These are phyloP conservation scores for Auriculariales sp. DNA, from an alignment of 768 basidiomycete genomes.

Conservation along the genomic window DNA sequence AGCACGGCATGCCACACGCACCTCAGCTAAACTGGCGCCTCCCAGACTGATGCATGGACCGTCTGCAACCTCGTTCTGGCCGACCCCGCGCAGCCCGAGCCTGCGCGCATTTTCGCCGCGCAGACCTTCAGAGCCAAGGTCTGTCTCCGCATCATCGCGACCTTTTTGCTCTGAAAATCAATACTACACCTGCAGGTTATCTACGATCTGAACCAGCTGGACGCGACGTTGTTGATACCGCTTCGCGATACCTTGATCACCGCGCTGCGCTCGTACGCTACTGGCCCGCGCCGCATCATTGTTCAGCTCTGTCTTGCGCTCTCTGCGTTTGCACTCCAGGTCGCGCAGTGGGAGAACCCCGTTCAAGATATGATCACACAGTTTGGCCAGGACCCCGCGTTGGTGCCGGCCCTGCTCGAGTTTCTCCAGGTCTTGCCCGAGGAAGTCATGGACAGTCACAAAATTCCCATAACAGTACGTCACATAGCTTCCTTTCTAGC, in stretches of 20 bases:
- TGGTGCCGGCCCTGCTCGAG: slow-evolving; percentile 72
- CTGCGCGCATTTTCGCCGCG: slow-evolving; percentile 86
- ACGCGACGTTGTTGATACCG: slow-evolving; percentile 51
- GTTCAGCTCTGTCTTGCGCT: slow-evolving; percentile 84
- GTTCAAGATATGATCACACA: slow-evolving; percentile 69
- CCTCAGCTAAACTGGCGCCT: slow-evolving; percentile 36
- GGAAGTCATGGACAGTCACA: slow-evolving; percentile 69
- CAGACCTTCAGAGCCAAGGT: slow-evolving; percentile 96
- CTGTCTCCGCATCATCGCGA: slow-evolving; percentile 12
- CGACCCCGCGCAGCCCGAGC: slow-evolving; percentile 56
- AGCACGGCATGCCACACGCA: slow-evolving; percentile 21
- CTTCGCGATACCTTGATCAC: slow-evolving; percentile 77
- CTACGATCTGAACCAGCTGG: slow-evolving; percentile 87
- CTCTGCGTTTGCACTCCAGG: slow-evolving; percentile 80
- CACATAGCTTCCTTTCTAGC: background rate
- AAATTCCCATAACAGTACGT: slow-evolving; percentile 78
- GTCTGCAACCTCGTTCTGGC: slow-evolving; percentile 86
- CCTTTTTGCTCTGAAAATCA: slow-evolving; percentile 5
- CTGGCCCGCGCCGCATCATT: slow-evolving; percentile 71
- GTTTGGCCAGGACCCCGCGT: slow-evolving; percentile 73
- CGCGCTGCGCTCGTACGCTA: slow-evolving; percentile 51
- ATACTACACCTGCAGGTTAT: slow-evolving; percentile 51
- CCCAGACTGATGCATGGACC: slow-evolving; percentile 91
- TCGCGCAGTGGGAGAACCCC: slow-evolving; percentile 71
- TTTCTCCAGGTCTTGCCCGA: slow-evolving; percentile 88